Percentiles rank a stretch among this genome's conserved stretches.
phyloP scores from a whole-genome alignment of 2,329 filamentous ascomycete genomes.

The Paecilomyces sp. region DNA sequence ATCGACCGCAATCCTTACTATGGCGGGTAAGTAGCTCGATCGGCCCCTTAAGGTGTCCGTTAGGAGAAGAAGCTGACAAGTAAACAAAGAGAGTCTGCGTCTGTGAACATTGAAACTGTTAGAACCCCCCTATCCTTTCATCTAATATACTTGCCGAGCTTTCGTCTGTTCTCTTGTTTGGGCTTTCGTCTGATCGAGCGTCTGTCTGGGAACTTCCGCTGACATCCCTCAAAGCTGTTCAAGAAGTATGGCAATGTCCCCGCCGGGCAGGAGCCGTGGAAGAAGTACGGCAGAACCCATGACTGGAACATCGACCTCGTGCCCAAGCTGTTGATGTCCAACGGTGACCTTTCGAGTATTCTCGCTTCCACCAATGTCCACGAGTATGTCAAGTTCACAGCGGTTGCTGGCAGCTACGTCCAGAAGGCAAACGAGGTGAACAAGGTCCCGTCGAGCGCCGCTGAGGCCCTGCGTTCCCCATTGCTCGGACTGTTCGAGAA shows the following conservation, averaged over 20 bases:
- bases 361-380: slow-evolving; percentile 92
- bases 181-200: slow-evolving; percentile 4
- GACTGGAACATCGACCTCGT: slow-evolving; percentile 99
- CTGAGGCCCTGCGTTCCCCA: slow-evolving; percentile 82
- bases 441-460: slow-evolving; percentile 91
- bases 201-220: slow-evolving; percentile 11
- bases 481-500: slow-evolving; percentile 98
- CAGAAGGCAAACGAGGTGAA: slow-evolving; percentile 86
- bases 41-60: slow-evolving; percentile 2
- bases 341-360: slow-evolving; percentile 97
- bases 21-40: slow-evolving; percentile 65
- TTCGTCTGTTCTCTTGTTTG: background rate
- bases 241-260: slow-evolving; percentile 87
- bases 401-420: slow-evolving; percentile 92
- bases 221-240: slow-evolving; percentile 64
- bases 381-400: slow-evolving; percentile 84
- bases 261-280: slow-evolving; percentile 84
- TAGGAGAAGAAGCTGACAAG: slow-evolving; percentile 19
- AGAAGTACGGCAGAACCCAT: slow-evolving; percentile 91
- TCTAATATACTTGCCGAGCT: slow-evolving; percentile 4
- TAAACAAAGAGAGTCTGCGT: slow-evolving; percentile 72
- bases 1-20: slow-evolving; percentile 99
- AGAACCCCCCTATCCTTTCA: slow-evolving; percentile 14
- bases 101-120: slow-evolving; percentile 92
- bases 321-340: slow-evolving; percentile 97